Percentiles rank a stretch among this genome's conserved stretches.
Conservation (phyloP, 164 flowering plant species). For the Vitis amurensis region DNA sequence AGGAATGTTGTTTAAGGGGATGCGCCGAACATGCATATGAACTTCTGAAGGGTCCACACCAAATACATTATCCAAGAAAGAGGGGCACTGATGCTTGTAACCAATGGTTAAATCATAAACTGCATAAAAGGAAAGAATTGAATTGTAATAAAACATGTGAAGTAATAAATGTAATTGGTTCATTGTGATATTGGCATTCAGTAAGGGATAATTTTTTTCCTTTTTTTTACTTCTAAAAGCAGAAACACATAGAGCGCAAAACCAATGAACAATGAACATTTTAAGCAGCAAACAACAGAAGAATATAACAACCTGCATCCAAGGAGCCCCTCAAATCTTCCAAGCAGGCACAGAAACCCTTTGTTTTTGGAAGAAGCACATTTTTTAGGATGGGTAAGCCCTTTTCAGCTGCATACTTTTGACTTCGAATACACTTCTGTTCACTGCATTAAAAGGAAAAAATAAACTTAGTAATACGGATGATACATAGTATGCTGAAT, state of each 20-base stretch:
- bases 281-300: conserved; percentile 2
- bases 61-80: conserved; percentile 72
- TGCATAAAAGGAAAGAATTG: conserved; percentile 28
- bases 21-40: conserved; percentile 71
- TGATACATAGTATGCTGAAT: too few relatives aligned
- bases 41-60: conserved; percentile 89
- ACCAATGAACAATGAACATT: not conserved
- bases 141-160: too few relatives aligned
- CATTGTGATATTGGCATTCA: too few relatives aligned
- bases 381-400: conserved; percentile 70
- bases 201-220: too few relatives aligned
- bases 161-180: too few relatives aligned
- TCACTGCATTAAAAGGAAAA: conserved; percentile 44
- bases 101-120: conserved; percentile 90
- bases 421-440: conserved; percentile 71
- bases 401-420: conserved; percentile 70
- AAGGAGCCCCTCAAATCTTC: conserved; percentile 55
- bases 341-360: conserved; percentile 75
- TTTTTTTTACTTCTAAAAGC: too few relatives aligned
- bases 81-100: conserved; percentile 73
- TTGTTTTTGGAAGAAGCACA: conserved; percentile 84
- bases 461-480: not conserved
- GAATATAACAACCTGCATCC: conserved; percentile 65
- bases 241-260: not conserved
- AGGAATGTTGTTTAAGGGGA: conserved; percentile 56